Evolutionary conservation across 805 yeast genomes (phyloP).

Genomic region (Wickerhamiella hasegawae): DNA sequence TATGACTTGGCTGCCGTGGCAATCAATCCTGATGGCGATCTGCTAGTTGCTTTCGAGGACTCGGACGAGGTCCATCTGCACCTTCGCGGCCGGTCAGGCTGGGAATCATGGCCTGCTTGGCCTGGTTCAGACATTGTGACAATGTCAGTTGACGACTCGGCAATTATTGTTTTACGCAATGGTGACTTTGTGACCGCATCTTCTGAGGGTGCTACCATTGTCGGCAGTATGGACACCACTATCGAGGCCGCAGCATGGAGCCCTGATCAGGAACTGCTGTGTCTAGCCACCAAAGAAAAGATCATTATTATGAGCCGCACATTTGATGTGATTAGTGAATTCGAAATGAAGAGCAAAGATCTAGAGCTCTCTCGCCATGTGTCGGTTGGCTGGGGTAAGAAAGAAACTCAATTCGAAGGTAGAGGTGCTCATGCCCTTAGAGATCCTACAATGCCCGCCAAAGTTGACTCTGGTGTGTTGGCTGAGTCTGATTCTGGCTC

Average conservation of each 20-base stretch:
- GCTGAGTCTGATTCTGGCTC: conserved; percentile 34
- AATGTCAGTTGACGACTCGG: conserved; percentile 45
- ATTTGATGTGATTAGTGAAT: conserved; percentile 68
- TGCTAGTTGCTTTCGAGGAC: conserved; percentile 2
- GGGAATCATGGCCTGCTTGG: conserved; percentile 7
- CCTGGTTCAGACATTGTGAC: conserved; percentile 2
- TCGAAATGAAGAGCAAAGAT: conserved; percentile 41
- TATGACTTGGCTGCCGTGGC: conserved; percentile 2
- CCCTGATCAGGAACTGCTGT: conserved; percentile 75
- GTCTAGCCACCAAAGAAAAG: conserved; percentile 43
- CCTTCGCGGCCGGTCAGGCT: conserved; percentile 1
- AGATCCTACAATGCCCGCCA: conserved; percentile 79
- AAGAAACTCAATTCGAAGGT: conserved; percentile 93
- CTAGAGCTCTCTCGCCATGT: conserved; percentile 64
- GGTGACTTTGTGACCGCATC: conserved; percentile 56
- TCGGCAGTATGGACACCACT: conserved; percentile 71
- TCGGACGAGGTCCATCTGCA: conserved; percentile 2
- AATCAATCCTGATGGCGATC: conserved; percentile 4
- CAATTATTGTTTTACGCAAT: conserved; percentile 47
- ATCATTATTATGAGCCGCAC: conserved; percentile 42
- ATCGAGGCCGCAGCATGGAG: conserved; percentile 70
- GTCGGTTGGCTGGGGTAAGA: conserved; percentile 96
- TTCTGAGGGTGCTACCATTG: conserved; percentile 47
- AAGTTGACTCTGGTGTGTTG: conserved; percentile 50
- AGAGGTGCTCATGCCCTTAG: conserved; percentile 59